phyloP scores from a whole-genome alignment of 176 grass and related monocot genomes.

The Areca catechu region DNA sequence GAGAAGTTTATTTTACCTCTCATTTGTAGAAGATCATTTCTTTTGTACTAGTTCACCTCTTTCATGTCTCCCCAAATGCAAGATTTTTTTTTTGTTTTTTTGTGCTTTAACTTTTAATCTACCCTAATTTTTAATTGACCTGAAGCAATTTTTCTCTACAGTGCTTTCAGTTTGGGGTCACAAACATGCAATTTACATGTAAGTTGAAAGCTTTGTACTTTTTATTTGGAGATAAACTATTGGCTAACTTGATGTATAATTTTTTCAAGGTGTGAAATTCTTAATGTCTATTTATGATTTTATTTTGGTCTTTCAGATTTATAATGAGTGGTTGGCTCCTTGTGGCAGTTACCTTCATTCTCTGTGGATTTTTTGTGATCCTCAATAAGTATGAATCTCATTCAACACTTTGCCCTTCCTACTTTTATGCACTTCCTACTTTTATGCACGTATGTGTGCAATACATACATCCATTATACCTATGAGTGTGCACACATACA shows the following conservation, averaged over 20 bases:
- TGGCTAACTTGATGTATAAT: background rate
- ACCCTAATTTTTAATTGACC: background rate
- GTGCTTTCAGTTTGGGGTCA: conserved; percentile 49
- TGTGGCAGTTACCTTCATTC: conserved; percentile 63
- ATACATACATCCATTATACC: too few relatives aligned
- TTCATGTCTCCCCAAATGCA: background rate
- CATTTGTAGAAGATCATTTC: background rate
- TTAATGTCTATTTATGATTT: conserved; percentile 12
- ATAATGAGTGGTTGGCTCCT: conserved; percentile 55
- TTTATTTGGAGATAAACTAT: background rate
- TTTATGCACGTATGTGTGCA: too few relatives aligned
- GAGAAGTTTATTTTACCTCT: too few relatives aligned
- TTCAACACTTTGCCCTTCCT: too few relatives aligned
- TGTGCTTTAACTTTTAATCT: background rate
- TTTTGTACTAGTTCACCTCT: background rate
- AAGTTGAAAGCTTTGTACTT: conserved; percentile 15
- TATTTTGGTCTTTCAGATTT: conserved; percentile 44
- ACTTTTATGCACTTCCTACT: too few relatives aligned
- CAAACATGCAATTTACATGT: conserved; percentile 70
- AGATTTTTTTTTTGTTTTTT: background rate
- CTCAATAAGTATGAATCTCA: conserved; percentile 46
- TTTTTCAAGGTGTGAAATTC: conserved; percentile 15
- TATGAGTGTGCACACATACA: too few relatives aligned
- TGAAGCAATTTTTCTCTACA: conserved; percentile 19
- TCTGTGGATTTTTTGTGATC: conserved; percentile 65